A percentile compares a stretch with the other conserved stretches of the same genome.
Conservation (phyloP, 768 basidiomycete species). For the Rickenella mellea region DNA sequence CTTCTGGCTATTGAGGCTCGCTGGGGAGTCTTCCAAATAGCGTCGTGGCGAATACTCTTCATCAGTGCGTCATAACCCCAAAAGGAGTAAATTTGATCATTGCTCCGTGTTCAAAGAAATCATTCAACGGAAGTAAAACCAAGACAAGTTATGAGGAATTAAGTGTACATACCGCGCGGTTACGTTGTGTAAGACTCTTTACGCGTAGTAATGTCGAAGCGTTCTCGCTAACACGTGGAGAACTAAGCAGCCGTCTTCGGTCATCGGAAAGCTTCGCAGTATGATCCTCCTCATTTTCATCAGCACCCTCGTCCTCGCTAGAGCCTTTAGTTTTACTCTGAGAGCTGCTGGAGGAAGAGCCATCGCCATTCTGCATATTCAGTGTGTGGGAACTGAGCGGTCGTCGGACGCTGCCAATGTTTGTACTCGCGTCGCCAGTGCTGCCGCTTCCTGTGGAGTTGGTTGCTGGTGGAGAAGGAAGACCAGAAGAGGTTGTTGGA, state of each 20-base stretch:
- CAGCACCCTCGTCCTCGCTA: conserved; percentile 38
- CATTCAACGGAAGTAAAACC: conserved; percentile 19
- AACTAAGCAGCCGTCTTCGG: conserved; percentile 17
- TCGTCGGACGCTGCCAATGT: conserved; percentile 29
- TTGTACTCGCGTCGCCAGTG: conserved; percentile 40
- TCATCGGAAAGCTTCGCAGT: conserved; percentile 38
- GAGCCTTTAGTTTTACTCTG: conserved; percentile 19
- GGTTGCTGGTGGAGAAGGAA: conserved; percentile 79
- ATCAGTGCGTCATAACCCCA: no score
- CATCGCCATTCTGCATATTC: conserved; percentile 32
- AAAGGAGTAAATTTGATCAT: conserved; percentile 7
- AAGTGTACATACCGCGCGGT: conserved; percentile 50
- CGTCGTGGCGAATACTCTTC: no score
- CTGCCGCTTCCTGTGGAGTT: conserved; percentile 81
- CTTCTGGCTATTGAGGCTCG: no score
- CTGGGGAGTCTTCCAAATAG: no score
- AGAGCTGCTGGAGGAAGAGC: conserved; percentile 12
- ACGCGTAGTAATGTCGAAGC: conserved; percentile 55
- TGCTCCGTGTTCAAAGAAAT: conserved; percentile 21
- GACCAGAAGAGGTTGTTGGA: conserved; percentile 50
- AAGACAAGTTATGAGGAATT: conserved; percentile 11
- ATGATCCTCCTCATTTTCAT: conserved; percentile 51
- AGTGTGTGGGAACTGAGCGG: conserved; percentile 17
- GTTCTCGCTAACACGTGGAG: conserved; percentile 38
- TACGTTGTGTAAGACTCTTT: conserved; percentile 60